Evolutionary conservation across 2,329 filamentous ascomycete genomes (phyloP), one percentile per base, ranked within the genome.

Genomic region (Colletotrichum brevisporum): DNA sequence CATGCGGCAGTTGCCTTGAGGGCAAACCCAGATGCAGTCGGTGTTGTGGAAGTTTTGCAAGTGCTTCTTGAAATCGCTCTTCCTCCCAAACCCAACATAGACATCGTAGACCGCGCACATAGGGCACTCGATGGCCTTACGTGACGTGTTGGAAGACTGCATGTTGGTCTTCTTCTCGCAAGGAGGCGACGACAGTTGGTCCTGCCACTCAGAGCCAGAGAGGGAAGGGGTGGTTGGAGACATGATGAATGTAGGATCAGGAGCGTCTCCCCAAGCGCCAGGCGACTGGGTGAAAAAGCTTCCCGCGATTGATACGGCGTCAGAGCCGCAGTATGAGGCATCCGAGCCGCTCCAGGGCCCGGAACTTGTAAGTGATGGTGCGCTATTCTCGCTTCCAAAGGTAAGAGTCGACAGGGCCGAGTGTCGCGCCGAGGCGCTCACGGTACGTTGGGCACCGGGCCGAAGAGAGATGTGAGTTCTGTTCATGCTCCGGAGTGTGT

Each of bases 51-150:
- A 84, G 74, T 83, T 83, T 76, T 83, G 81, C n/a, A 84, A 75
- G 71, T 84, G 82, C 76, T 84, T 84, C 77, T 84, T 84, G 73
- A 84, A 83, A 71, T 84, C 82, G 72, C 81, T 83, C 75, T 84
- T 84, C 67, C 82, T 79, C 43, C 82, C 82, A 57, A 84, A 84
- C 43, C 82, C 82, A 26, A 84, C 82, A 16, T 78, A 78, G 71
- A 83, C 83, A 74, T 80, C 81, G 74, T 84, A 81, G 50, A 83
- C 73, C 69, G 81, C 83, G 74, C 82, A 84, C 76, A 84, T 82
- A 31, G 82, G 82, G 72, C 82, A 84, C 73, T 84, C 73, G 47
- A 75, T 75, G 36, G 72, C 67, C 43, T 74, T 75, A 26, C 70
- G 67, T 4, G 56, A 55, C 36, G 24, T 3, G 57, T n/a, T 18